Percentiles rank a stretch among this genome's conserved stretches.
These are phyloP conservation scores for Solanum arcanum DNA, from an alignment of 257 asterid species.

Conservation along the genomic window DNA sequence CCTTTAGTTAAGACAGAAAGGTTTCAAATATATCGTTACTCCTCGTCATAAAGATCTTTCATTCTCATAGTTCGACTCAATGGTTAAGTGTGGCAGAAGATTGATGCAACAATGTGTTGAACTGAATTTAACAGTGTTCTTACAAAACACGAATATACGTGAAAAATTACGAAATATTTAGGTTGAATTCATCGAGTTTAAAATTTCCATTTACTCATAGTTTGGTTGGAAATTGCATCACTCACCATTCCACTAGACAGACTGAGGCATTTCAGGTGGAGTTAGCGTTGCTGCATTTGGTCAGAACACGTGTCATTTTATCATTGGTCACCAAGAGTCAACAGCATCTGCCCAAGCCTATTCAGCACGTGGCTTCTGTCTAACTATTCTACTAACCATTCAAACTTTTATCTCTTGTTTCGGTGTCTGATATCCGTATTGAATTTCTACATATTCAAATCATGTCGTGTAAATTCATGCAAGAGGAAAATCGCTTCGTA, in stretches of 20 bases:
- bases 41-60: neutral
- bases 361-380: conserved; percentile 7
- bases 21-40: neutral
- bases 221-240: neutral
- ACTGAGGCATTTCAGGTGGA: neutral
- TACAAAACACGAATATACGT: neutral
- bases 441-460: neutral
- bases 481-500: rapidly evolving
- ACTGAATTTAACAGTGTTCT: neutral
- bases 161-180: no score
- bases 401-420: neutral
- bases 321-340: neutral
- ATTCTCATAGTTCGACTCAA: neutral
- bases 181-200: neutral
- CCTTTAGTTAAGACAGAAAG: neutral
- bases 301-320: neutral
- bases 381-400: neutral
- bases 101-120: neutral
- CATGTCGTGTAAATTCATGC: neutral
- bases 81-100: neutral
- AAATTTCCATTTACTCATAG: neutral
- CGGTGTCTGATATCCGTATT: neutral
- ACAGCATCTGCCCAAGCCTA: neutral
- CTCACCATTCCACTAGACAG: neutral
- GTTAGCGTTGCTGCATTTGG: neutral